Evolutionary conservation across 148 eudicot genomes (phyloP).

Genomic region (Beta vulgaris): DNA sequence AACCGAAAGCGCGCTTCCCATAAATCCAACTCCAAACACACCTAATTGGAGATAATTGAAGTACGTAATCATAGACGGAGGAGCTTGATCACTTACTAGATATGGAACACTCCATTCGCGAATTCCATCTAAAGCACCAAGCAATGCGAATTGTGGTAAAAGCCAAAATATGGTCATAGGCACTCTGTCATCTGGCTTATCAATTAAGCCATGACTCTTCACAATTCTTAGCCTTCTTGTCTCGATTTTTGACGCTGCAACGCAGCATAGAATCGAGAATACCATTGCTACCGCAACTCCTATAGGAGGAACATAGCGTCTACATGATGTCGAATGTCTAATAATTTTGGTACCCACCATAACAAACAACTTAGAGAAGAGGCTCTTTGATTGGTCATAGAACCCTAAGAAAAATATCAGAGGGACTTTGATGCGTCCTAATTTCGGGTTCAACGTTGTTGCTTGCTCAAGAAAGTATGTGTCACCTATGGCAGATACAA

Average conservation of each 20-base stretch:
- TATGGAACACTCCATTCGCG: slow-evolving; percentile 11
- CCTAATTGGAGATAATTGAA: background rate
- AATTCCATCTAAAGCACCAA: slow-evolving; percentile 34
- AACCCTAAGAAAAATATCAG: slow-evolving; percentile 29
- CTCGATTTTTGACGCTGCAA: slow-evolving; percentile 49
- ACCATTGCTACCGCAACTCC: slow-evolving; percentile 36
- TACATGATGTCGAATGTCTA: background rate
- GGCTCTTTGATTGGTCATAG: slow-evolving; percentile 18
- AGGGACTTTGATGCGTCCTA: slow-evolving; percentile 37
- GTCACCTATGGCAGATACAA: slow-evolving; percentile 37
- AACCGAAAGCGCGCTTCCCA: slow-evolving; percentile 37
- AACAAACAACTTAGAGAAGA: slow-evolving; percentile 1
- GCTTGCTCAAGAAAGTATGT: slow-evolving; percentile 61
- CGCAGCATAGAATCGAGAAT: slow-evolving; percentile 38
- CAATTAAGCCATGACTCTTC: slow-evolving; percentile 26
- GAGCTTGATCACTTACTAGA: slow-evolving; percentile 28
- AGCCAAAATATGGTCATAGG: slow-evolving; percentile 52
- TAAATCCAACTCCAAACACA: slow-evolving; percentile 39
- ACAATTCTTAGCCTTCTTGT: slow-evolving; percentile 34
- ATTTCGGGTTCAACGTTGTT: slow-evolving; percentile 34
- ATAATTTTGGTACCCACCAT: background rate
- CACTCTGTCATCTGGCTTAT: slow-evolving; percentile 36
- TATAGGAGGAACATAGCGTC: slow-evolving; percentile 19
- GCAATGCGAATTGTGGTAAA: slow-evolving; percentile 39
- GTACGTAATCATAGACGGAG: slow-evolving; percentile 29